Percentiles rank a stretch among this genome's conserved stretches.
These are phyloP conservation scores for Tulasnella sp. DNA, from an alignment of 768 basidiomycete genomes.

Conservation along the genomic window DNA sequence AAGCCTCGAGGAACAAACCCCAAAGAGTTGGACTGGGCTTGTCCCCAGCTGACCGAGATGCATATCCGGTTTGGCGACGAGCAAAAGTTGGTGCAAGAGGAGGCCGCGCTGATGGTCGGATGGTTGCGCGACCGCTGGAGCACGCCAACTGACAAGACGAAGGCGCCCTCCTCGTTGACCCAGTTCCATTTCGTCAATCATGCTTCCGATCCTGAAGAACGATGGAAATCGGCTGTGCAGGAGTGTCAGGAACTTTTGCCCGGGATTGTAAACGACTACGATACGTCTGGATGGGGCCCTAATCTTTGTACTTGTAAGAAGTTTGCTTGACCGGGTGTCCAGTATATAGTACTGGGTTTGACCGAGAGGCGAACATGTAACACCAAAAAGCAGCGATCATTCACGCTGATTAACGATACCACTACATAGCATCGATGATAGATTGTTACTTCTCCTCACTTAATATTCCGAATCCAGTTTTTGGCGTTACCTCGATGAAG, in stretches of 20 bases:
- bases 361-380: too few species aligned
- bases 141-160: neutral
- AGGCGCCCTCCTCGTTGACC: neutral
- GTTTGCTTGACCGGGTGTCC: too few species aligned
- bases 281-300: too few species aligned
- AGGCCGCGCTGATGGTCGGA: neutral
- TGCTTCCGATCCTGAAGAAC: neutral
- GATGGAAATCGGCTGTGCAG: neutral
- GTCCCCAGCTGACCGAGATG: neutral
- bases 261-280: too few species aligned
- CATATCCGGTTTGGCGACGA: neutral
- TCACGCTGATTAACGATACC: neutral
- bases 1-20: neutral
- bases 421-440: constrained; percentile 61
- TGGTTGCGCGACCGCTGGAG: neutral
- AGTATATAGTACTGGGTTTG: too few species aligned
- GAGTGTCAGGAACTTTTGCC: neutral
- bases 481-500: constrained; percentile 57
- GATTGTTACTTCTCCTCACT: constrained; percentile 71
- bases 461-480: constrained; percentile 83
- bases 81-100: neutral
- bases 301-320: too few species aligned
- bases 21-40: neutral
- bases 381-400: too few species aligned
- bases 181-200: neutral